Evolutionary conservation across 2,329 filamentous ascomycete genomes (phyloP).

Genomic region (Aspergillus pseudoviridinutans): DNA sequence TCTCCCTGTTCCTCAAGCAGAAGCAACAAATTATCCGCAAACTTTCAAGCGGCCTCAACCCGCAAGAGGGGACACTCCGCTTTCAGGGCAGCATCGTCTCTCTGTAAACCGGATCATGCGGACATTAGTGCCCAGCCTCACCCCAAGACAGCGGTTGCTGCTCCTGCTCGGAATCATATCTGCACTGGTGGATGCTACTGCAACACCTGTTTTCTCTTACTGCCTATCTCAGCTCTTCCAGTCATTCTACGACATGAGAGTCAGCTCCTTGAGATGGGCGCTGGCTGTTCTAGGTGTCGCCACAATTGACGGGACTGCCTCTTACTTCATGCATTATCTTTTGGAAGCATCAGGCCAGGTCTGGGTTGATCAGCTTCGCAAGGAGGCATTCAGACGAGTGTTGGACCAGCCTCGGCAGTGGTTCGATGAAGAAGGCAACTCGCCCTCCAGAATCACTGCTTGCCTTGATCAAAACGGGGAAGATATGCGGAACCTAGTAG

Average conservation of each 20-base stretch:
- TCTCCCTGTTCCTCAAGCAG: not conserved
- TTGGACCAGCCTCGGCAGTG: slow-evolving; percentile 72
- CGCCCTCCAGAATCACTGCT: slow-evolving; percentile 60
- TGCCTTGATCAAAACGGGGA: slow-evolving; percentile 78
- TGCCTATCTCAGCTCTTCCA: slow-evolving; percentile 68
- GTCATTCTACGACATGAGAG: slow-evolving; percentile 59
- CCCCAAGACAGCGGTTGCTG: slow-evolving; percentile 47
- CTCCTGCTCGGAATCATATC: slow-evolving; percentile 60
- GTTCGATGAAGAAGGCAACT: slow-evolving; percentile 69
- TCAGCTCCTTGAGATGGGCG: slow-evolving; percentile 61
- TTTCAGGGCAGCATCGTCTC: not conserved
- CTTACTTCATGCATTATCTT: slow-evolving; percentile 65
- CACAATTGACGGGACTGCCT: slow-evolving; percentile 60
- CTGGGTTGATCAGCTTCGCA: slow-evolving; percentile 72
- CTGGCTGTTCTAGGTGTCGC: slow-evolving; percentile 66
- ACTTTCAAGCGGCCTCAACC: not conserved
- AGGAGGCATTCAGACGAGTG: slow-evolving; percentile 64
- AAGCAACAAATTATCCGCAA: not conserved
- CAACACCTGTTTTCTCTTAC: slow-evolving; percentile 72
- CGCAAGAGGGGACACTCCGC: not conserved
- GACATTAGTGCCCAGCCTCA: slow-evolving; percentile 68
- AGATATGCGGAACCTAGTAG: slow-evolving; percentile 79
- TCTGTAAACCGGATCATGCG: slow-evolving; percentile 55
- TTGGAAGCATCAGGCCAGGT: slow-evolving; percentile 68
- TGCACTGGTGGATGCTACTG: slow-evolving; percentile 61